Evolutionary conservation across 2,329 filamentous ascomycete genomes (phyloP).

Genomic region (Aspergillus awamori): DNA sequence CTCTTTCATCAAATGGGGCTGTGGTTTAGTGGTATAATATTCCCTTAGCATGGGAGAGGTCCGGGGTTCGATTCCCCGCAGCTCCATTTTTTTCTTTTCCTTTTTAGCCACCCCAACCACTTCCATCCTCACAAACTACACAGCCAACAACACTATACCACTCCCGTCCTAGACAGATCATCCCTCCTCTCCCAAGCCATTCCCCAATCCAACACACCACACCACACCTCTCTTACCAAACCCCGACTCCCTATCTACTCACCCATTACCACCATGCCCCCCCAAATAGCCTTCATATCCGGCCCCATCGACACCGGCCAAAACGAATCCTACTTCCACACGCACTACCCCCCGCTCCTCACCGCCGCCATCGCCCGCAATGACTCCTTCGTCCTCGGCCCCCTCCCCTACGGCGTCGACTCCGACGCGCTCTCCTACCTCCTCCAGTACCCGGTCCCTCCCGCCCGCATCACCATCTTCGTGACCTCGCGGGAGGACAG

Average conservation of each 20-base stretch:
- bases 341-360: conserved; percentile 32
- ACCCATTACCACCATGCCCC: too few species aligned
- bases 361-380: conserved; percentile 21
- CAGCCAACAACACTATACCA: too few species aligned
- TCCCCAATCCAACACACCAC: too few species aligned
- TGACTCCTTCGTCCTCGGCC: conserved; percentile 30
- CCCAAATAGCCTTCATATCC: conserved; percentile 35
- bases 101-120: too few species aligned
- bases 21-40: conserved; percentile 23
- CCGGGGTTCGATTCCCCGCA: conserved; percentile 22
- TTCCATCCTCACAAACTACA: too few species aligned
- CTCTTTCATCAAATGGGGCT: conserved; percentile 5
- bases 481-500: conserved; percentile 28
- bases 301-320: conserved; percentile 35
- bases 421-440: conserved; percentile 27
- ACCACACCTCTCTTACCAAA: too few species aligned
- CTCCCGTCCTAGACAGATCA: too few species aligned
- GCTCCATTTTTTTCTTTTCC: conserved; percentile 11
- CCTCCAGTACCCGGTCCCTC: conserved; percentile 1
- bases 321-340: conserved; percentile 30
- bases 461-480: conserved; percentile 29
- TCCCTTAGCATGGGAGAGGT: conserved; percentile 23
- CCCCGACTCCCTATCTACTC: too few species aligned
- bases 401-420: conserved; percentile 28
- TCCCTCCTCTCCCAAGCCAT: too few species aligned